Percentiles rank a stretch among this genome's conserved stretches.
These are phyloP conservation scores for Candida patagonica DNA, from an alignment of 805 yeast genomes.

Conservation along the genomic window DNA sequence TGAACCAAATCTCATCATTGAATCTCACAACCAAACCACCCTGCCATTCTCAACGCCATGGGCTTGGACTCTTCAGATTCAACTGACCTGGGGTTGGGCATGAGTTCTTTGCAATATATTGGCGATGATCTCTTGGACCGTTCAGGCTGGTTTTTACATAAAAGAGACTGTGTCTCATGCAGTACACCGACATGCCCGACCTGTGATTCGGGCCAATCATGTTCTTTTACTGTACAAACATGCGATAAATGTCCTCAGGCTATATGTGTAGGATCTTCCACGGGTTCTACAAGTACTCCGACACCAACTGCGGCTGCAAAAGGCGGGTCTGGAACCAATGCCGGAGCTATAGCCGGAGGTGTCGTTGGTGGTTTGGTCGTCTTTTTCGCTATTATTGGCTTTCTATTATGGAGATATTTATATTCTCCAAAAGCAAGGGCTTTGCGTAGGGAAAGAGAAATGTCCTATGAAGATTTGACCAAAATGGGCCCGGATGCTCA, in stretches of 20 bases:
- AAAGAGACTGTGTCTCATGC: constrained; percentile 27
- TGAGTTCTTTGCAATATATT: background rate
- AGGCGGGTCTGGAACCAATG: constrained; percentile 20
- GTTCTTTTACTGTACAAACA: constrained; percentile 46
- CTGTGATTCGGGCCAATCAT: constrained; percentile 44
- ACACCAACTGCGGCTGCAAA: background rate
- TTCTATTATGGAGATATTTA: constrained; percentile 32
- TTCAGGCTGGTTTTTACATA: too few relatives aligned
- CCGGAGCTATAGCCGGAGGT: constrained; percentile 66
- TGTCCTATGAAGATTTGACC: background rate
- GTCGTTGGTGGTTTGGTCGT: constrained; percentile 54
- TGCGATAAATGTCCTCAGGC: constrained; percentile 50
- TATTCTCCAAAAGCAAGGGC: constrained; percentile 30
- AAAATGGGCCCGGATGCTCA: background rate
- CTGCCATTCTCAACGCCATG: too few relatives aligned
- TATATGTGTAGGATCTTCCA: constrained; percentile 32
- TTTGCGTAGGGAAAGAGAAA: constrained; percentile 23
- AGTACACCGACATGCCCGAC: constrained; percentile 41
- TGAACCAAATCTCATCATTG: too few relatives aligned
- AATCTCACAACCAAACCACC: too few relatives aligned
- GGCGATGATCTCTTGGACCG: too few relatives aligned
- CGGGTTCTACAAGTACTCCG: background rate
- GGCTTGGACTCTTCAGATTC: too few relatives aligned
- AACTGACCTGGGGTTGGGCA: background rate
- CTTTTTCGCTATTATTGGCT: constrained; percentile 31